A percentile compares a stretch with the other conserved stretches of the same genome.
These are phyloP conservation scores for Zarea fungicola DNA, from an alignment of 2,329 filamentous ascomycete species.

Conservation along the genomic window DNA sequence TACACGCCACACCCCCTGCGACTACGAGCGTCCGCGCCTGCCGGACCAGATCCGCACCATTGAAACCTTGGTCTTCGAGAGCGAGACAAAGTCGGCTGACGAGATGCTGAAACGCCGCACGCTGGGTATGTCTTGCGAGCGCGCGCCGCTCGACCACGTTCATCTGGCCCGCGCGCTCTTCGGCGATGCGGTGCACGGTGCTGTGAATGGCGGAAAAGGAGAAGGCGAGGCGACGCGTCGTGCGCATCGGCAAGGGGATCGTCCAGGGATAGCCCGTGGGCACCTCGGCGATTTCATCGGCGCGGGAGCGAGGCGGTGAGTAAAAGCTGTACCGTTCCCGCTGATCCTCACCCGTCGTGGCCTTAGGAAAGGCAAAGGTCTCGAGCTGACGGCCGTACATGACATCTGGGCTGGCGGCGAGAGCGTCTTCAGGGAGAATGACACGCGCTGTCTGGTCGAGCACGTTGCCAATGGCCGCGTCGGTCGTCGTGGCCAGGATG, in stretches of 20 bases:
- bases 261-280: slow-evolving; percentile 50
- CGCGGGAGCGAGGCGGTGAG: slow-evolving; percentile 49
- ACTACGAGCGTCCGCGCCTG: slow-evolving; percentile 64
- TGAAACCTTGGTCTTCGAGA: slow-evolving; percentile 34
- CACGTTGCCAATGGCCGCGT: slow-evolving; percentile 84
- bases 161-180: slow-evolving; percentile 34
- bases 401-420: slow-evolving; percentile 53
- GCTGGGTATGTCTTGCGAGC: slow-evolving; percentile 71
- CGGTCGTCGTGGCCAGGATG: slow-evolving; percentile 67
- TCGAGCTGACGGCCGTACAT: slow-evolving; percentile 83
- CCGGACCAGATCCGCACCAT: slow-evolving; percentile 13
- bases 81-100: slow-evolving; percentile 68
- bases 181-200: slow-evolving; percentile 40
- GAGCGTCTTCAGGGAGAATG: slow-evolving; percentile 59
- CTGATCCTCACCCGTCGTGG: slow-evolving; percentile 11
- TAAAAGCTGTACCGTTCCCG: slow-evolving; percentile 45
- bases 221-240: slow-evolving; percentile 54
- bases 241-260: slow-evolving; percentile 61
- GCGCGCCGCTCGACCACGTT: slow-evolving; percentile 55
- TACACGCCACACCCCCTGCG: slow-evolving; percentile 86
- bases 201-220: slow-evolving; percentile 68
- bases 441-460: slow-evolving; percentile 81
- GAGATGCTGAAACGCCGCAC: slow-evolving; percentile 81
- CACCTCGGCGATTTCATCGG: slow-evolving; percentile 49
- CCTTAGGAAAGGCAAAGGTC: slow-evolving; percentile 59